phyloP scores from a whole-genome alignment of 805 yeast species.

The Myxozyma lipomycoides region DNA sequence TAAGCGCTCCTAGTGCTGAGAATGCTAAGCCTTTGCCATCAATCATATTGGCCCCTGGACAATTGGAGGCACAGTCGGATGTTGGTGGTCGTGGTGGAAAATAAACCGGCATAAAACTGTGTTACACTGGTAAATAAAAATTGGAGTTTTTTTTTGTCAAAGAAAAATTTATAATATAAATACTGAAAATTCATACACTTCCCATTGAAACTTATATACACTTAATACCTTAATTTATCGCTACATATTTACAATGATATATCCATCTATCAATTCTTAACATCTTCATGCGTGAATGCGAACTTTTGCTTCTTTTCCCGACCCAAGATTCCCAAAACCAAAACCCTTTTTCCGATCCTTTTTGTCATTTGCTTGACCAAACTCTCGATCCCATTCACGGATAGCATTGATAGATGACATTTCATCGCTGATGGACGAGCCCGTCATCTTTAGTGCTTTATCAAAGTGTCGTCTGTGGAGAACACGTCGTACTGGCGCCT shows the following conservation, averaged over 20 bases:
- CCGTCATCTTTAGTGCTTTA: conserved; percentile 16
- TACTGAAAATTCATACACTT: no score
- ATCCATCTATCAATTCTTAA: background rate
- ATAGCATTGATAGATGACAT: conserved; percentile 22
- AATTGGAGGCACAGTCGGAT: conserved; percentile 33
- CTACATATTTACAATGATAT: background rate
- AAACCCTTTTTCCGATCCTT: background rate
- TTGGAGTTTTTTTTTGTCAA: no score
- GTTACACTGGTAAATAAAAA: background rate
- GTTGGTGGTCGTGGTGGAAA: conserved; percentile 42
- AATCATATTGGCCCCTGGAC: conserved; percentile 47
- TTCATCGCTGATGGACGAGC: conserved; percentile 23
- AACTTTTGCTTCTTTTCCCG: background rate
- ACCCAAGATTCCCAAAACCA: background rate
- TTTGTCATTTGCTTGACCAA: conserved; percentile 9
- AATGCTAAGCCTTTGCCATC: conserved; percentile 51
- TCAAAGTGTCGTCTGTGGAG: conserved; percentile 21
- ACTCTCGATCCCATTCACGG: conserved; percentile 24
- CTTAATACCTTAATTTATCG: background rate
- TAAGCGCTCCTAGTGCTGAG: conserved; percentile 54
- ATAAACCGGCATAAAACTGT: conserved; percentile 2
- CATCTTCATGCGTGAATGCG: background rate
- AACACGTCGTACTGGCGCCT: conserved; percentile 3
- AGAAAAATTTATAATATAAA: no score
- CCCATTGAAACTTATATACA: no score